phyloP scores from a whole-genome alignment of 345 rosid species.

The Arabidopsis suecica region DNA sequence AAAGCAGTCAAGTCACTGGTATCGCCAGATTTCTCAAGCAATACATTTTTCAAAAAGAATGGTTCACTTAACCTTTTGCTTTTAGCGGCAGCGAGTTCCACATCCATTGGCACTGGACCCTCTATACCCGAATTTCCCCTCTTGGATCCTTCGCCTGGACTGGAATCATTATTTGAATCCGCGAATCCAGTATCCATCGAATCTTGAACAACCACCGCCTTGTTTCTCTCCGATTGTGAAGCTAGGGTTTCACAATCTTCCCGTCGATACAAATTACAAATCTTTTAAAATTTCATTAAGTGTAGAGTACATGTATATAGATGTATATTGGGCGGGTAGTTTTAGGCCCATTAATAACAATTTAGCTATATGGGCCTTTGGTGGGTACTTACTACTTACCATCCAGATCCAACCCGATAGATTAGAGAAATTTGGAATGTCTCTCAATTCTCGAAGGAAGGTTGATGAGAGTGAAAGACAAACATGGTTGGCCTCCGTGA shows the following conservation, averaged over 20 bases:
- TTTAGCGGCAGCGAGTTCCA: constrained; percentile 22
- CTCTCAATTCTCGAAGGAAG: no score
- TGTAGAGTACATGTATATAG: background rate
- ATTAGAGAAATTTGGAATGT: no score
- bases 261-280: background rate
- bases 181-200: constrained; percentile 1
- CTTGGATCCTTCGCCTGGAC: background rate
- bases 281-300: background rate
- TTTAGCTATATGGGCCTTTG: background rate
- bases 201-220: background rate
- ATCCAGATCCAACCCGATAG: no score
- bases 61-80: constrained; percentile 57
- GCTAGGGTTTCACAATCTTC: background rate
- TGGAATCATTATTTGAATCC: no score
- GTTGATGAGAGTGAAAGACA: no score
- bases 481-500: no score
- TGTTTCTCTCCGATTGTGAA: background rate
- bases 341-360: background rate
- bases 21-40: constrained; percentile 57
- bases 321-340: background rate
- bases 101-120: constrained; percentile 28
- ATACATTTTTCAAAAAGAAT: constrained; percentile 59
- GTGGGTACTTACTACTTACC: background rate
- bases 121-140: background rate
- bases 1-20: constrained; percentile 50